A percentile compares a stretch with the other conserved stretches of the same genome.
Conservation (phyloP, 768 basidiomycete genomes). For the Amanita phalloides region DNA sequence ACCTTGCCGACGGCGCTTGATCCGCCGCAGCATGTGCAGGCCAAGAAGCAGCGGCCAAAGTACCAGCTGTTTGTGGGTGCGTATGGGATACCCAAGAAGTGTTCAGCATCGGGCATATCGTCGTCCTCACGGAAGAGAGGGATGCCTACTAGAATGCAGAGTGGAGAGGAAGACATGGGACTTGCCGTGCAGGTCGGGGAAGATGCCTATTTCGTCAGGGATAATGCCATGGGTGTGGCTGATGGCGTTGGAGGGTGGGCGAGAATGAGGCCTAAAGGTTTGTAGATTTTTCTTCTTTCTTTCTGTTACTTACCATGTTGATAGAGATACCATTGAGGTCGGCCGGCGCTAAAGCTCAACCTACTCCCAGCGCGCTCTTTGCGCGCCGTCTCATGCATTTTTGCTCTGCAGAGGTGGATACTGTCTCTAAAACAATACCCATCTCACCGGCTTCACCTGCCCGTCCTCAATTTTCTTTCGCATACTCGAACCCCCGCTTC, state of each 20-base stretch:
- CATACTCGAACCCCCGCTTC: constrained; percentile 9
- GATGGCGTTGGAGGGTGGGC: constrained; percentile 96
- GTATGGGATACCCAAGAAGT: constrained; percentile 74
- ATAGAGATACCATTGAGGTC: constrained; percentile 5
- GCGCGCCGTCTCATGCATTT: constrained; percentile 82
- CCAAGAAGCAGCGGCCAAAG: constrained; percentile 19
- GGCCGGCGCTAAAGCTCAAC: constrained; percentile 12
- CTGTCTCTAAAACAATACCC: constrained; percentile 6
- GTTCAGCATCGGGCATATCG: constrained; percentile 8
- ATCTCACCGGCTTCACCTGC: constrained; percentile 10
- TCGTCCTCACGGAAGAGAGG: constrained; percentile 13
- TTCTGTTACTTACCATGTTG: neutral
- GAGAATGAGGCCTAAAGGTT: constrained; percentile 25
- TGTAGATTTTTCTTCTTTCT: constrained; percentile 3
- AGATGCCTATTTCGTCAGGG: constrained; percentile 78
- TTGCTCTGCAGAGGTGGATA: constrained; percentile 52
- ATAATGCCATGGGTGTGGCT: constrained; percentile 87
- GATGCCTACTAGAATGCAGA: constrained; percentile 14
- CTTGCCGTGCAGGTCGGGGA: constrained; percentile 81
- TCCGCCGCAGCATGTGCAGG: constrained; percentile 14
- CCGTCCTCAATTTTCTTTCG: constrained; percentile 2
- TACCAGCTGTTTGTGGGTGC: constrained; percentile 65
- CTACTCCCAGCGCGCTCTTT: constrained; percentile 42
- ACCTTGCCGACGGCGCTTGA: constrained; percentile 16
- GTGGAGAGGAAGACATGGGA: constrained; percentile 20